phyloP scores from a whole-genome alignment of 1,284 basidiomycete species.

The Leucoagaricus sp. region DNA sequence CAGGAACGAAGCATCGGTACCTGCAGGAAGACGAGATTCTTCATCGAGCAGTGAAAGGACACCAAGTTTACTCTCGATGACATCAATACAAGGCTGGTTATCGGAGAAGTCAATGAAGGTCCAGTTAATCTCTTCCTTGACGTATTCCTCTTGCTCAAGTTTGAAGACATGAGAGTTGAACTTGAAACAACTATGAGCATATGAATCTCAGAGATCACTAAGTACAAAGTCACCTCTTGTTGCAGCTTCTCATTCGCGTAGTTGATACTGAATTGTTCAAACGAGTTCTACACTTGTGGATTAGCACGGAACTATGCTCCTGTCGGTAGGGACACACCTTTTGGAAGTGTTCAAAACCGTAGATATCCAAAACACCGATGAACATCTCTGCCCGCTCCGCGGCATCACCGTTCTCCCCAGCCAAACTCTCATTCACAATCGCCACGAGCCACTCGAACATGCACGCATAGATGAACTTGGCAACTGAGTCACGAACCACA shows the following conservation, averaged over 20 bases:
- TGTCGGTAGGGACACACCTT: constrained; percentile 51
- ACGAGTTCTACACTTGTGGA: constrained; percentile 76
- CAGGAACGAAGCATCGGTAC: constrained; percentile 91
- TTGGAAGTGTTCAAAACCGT: constrained; percentile 96
- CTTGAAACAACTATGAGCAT: constrained; percentile 41
- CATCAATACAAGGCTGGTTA: constrained; percentile 98
- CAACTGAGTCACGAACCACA: constrained; percentile 96
- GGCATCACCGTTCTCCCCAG: constrained; percentile 87
- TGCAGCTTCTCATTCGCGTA: constrained; percentile 99
- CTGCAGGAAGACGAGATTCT: constrained; percentile 95
- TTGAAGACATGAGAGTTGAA: constrained; percentile 99
- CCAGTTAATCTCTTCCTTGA: constrained; percentile 99
- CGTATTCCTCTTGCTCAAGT: constrained; percentile 98
- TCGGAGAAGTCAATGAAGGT: constrained; percentile 99
- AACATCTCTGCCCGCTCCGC: constrained; percentile 92
- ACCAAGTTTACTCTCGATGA: constrained; percentile 97
- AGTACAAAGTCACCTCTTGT: constrained; percentile 70
- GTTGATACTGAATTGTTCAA: constrained; percentile 99
- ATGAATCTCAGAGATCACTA: constrained; percentile 11
- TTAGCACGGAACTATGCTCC: constrained; percentile 12
- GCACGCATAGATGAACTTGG: constrained; percentile 98
- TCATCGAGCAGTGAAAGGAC: constrained; percentile 95
- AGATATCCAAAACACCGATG: constrained; percentile 97
- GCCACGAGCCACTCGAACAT: constrained; percentile 99
- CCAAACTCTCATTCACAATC: constrained; percentile 94